A percentile compares a stretch with the other conserved stretches of the same genome.
Conservation (phyloP, 106 monocot genomes). For the Dendrobium nobile region DNA sequence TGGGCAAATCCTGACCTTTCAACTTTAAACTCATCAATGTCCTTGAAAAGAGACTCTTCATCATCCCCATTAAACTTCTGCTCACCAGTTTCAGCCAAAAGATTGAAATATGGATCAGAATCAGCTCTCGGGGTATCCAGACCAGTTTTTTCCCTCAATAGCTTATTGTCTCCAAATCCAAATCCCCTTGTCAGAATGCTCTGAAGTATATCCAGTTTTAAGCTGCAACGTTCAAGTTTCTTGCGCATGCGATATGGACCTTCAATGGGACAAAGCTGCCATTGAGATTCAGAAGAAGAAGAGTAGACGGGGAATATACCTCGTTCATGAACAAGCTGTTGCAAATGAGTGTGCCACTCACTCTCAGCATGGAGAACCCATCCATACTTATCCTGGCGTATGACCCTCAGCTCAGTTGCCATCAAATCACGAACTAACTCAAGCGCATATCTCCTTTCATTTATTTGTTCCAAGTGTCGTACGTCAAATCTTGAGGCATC, state of each 20-base stretch:
- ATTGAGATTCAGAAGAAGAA: conserved; percentile 49
- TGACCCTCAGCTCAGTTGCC: conserved; percentile 88
- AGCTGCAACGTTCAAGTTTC: conserved; percentile 82
- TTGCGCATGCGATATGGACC: conserved; percentile 98
- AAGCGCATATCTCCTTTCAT: conserved; percentile 73
- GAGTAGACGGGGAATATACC: conserved; percentile 71
- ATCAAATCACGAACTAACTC: conserved; percentile 82
- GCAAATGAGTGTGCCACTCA: conserved; percentile 89
- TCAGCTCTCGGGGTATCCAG: conserved; percentile 38
- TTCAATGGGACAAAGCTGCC: conserved; percentile 95
- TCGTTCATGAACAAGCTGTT: conserved; percentile 87
- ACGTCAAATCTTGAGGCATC: conserved; percentile 64
- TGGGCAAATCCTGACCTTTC: conserved; percentile 39
- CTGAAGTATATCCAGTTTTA: conserved; percentile 55
- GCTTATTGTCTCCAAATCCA: conserved; percentile 28
- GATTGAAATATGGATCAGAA: conserved; percentile 54
- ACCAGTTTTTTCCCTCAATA: conserved; percentile 33
- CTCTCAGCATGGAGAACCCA: conserved; percentile 99
- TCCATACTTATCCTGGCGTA: conserved; percentile 99
- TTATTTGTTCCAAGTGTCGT: conserved; percentile 70
- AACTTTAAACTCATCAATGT: conserved; percentile 49
- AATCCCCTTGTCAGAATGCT: conserved; percentile 53
- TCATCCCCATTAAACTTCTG: conserved; percentile 44
- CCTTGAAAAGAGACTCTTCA: conserved; percentile 39
- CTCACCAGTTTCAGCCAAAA: conserved; percentile 36